Conservation (phyloP, 2,329 filamentous ascomycete genomes). For the Trichoderma sp. region DNA sequence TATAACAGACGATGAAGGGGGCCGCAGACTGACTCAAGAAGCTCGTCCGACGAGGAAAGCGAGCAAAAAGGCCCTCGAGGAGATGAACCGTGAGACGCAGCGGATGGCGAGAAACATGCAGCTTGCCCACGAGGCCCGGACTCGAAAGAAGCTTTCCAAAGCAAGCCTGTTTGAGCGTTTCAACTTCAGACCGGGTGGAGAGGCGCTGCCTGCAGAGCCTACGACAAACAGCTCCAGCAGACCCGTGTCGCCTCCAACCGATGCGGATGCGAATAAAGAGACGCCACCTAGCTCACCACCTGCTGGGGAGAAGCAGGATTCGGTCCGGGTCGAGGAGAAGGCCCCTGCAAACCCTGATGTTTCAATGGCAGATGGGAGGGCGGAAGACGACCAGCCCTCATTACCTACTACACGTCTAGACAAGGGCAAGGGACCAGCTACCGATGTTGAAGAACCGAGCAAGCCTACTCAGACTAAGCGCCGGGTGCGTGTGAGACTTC, state of each 20-base stretch:
- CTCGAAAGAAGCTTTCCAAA: constrained; percentile 87
- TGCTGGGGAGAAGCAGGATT: constrained; percentile 38
- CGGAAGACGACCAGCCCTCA: constrained; percentile 43
- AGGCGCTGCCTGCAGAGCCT: constrained; percentile 35
- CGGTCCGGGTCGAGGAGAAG: constrained; percentile 23
- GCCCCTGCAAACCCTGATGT: constrained; percentile 35
- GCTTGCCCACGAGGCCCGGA: constrained; percentile 84
- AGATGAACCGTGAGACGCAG: constrained; percentile 95
- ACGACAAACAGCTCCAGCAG: constrained; percentile 59
- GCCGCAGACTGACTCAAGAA: constrained; percentile 68
- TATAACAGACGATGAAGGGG: constrained; percentile 64
- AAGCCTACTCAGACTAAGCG: constrained; percentile 45
- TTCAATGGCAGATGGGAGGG: constrained; percentile 40
- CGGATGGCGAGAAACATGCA: constrained; percentile 88
- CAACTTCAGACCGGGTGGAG: constrained; percentile 63
- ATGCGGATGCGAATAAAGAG: constrained; percentile 54
- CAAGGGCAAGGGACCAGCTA: constrained; percentile 57
- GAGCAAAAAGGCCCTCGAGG: constrained; percentile 90
- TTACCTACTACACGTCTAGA: constrained; percentile 44
- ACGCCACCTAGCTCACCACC: constrained; percentile 75
- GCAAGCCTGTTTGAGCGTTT: constrained; percentile 81
- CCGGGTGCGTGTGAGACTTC: constrained; percentile 55
- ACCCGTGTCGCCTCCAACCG: constrained; percentile 54
- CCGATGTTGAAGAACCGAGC: constrained; percentile 27
- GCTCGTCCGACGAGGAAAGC: constrained; percentile 77